These are phyloP conservation scores for Alternaria sp. DNA, from an alignment of 2,329 filamentous ascomycete genomes.

Conservation along the genomic window DNA sequence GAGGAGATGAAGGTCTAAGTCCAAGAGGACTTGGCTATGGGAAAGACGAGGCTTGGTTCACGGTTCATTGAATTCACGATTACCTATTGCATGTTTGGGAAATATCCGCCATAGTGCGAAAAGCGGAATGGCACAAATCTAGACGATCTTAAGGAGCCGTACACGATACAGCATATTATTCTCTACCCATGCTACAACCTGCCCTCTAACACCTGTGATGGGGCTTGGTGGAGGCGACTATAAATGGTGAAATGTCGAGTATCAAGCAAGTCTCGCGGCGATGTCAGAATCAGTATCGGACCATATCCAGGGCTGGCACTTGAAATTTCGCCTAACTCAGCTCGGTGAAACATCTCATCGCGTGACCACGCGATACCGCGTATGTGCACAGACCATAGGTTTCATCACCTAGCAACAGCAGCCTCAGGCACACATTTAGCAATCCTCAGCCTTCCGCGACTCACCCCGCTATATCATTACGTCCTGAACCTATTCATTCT, in stretches of 20 bases:
- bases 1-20: slow-evolving; percentile 86
- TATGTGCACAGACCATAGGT: slow-evolving; percentile 18
- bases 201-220: neutral
- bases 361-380: slow-evolving; percentile 31
- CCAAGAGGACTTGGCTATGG: slow-evolving; percentile 5
- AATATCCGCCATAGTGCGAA: slow-evolving; percentile 43
- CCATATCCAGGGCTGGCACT: neutral
- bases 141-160: slow-evolving; percentile 30
- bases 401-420: slow-evolving; percentile 18
- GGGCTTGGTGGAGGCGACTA: neutral
- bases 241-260: neutral
- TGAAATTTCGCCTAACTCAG: neutral
- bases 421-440: slow-evolving; percentile 26
- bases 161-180: slow-evolving; percentile 11
- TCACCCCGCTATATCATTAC: neutral
- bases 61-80: slow-evolving; percentile 44
- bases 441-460: slow-evolving; percentile 18
- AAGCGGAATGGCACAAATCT: slow-evolving; percentile 40
- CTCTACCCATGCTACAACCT: neutral
- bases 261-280: neutral
- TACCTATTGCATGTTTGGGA: slow-evolving; percentile 46
- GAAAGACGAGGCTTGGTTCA: slow-evolving; percentile 24
- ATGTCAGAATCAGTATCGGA: neutral
- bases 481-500: neutral
- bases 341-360: slow-evolving; percentile 9